Evolutionary conservation across 225 moss, liverwort and hornwort species (phyloP), one percentile per base, ranked within the genome.

Genomic region (Sphagnum contortum): DNA sequence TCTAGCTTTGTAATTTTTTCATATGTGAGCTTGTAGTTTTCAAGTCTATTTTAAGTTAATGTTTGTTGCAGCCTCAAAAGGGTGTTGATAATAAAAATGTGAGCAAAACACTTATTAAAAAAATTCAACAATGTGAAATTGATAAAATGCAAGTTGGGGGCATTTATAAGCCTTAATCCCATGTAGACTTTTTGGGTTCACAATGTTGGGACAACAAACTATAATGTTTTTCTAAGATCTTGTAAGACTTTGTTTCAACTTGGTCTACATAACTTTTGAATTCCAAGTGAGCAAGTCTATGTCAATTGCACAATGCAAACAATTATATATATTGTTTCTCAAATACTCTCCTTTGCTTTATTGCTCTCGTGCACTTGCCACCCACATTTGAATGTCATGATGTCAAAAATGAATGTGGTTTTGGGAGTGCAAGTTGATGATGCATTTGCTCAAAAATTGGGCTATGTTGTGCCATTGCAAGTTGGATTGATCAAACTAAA

Each of bases 191-290:
- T n/a, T n/a, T 14, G 64, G 69, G 60, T 8, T 61, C 12, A 5
- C 2, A 9, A 45, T 10, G 6, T 29, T 57, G 60, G 13, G 59
- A 66, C 87, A 88, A 80, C 88, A 85, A 60, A 85, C 80, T n/a
- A n/a, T 4, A 66, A 80, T 88, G 82, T 84, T 82, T 6, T 69
- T 93, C 60, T 91, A 91, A 63, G 91, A 98, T 75, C 90, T 98
- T 59, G 89, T 98, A 5, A 93, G 86, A 76, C 91, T 93, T 69
- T 93, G 74, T 53, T 82, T 98, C 71, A 98, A 98, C 71, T 75
- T 98, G 75, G 93, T 98, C 64, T 93, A 89, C 82, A 87, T 93
- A 59, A 91, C 98, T 14, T 98, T 98, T 55, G 98, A 93, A 72
- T 98, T 98, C 57, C 96, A 98, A 83, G 87, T 83, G 57, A 55